phyloP scores from a whole-genome alignment of 192 early-diverging fungal genomes.

The Jimgerdemannia flammicorona region DNA sequence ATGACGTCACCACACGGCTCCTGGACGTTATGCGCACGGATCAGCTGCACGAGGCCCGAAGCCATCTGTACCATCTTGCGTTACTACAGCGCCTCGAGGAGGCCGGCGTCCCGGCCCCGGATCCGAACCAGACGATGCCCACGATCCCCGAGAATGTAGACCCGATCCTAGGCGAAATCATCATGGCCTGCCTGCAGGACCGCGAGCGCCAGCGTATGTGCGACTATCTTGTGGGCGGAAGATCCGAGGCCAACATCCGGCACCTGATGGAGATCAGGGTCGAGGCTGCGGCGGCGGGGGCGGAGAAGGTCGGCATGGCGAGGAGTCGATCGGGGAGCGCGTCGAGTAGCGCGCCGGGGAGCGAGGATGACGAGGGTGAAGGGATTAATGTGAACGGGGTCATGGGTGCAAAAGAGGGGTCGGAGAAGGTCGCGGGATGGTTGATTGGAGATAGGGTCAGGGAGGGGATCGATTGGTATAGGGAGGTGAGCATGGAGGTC shows the following conservation, averaged over 20 bases:
- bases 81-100: background rate
- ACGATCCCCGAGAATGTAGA: background rate
- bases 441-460: background rate
- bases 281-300: background rate
- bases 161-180: background rate
- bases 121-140: background rate
- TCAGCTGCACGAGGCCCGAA: constrained; percentile 10
- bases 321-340: background rate
- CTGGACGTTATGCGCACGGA: constrained; percentile 15
- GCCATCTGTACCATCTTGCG: constrained; percentile 6
- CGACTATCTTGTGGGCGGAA: constrained; percentile 3
- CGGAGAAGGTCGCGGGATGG: background rate
- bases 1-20: constrained; percentile 1
- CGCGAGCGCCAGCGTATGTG: background rate
- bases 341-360: background rate
- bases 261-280: background rate
- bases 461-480: background rate
- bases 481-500: background rate
- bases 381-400: background rate
- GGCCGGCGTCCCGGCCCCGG: background rate
- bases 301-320: background rate
- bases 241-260: background rate
- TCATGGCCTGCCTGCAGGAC: background rate
- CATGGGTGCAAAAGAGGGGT: background rate
- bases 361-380: background rate